Conservation (phyloP, 441 rosid species). For the Erysimum cheiri region DNA sequence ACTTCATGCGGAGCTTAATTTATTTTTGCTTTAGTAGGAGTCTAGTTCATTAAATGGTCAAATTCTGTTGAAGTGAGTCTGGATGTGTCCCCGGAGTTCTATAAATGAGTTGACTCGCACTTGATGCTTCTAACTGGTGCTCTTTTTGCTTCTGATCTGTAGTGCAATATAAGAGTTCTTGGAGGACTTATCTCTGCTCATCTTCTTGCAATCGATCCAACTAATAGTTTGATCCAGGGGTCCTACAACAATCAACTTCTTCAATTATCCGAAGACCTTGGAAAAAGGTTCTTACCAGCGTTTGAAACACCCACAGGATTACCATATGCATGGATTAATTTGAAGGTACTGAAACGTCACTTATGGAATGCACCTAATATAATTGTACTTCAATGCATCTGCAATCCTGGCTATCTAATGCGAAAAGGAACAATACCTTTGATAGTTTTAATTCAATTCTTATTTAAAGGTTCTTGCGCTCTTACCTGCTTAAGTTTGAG, state of each 20-base stretch:
- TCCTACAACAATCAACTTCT: conserved; percentile 69
- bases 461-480: background rate
- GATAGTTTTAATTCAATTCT: background rate
- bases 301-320: conserved; percentile 71
- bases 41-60: conserved; percentile 14
- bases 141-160: conserved; percentile 49
- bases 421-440: conserved; percentile 1
- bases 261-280: conserved; percentile 65
- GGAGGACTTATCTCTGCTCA: conserved; percentile 99
- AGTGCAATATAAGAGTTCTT: conserved; percentile 99
- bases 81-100: conserved; percentile 3
- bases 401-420: conserved; percentile 4
- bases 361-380: conserved; percentile 6
- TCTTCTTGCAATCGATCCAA: conserved; percentile 91
- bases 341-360: conserved; percentile 62
- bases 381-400: conserved; percentile 1
- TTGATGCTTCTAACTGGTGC: conserved; percentile 41
- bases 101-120: conserved; percentile 13
- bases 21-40: background rate
- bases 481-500: conserved; percentile 7
- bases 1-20: background rate
- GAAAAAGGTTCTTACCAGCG: conserved; percentile 67
- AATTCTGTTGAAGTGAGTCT: conserved; percentile 15
- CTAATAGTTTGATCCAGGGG: conserved; percentile 75
- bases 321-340: conserved; percentile 95